A percentile compares a stretch with the other conserved stretches of the same genome.
Conservation (phyloP, 345 rosid species). For the Fremontodendron californicum region DNA sequence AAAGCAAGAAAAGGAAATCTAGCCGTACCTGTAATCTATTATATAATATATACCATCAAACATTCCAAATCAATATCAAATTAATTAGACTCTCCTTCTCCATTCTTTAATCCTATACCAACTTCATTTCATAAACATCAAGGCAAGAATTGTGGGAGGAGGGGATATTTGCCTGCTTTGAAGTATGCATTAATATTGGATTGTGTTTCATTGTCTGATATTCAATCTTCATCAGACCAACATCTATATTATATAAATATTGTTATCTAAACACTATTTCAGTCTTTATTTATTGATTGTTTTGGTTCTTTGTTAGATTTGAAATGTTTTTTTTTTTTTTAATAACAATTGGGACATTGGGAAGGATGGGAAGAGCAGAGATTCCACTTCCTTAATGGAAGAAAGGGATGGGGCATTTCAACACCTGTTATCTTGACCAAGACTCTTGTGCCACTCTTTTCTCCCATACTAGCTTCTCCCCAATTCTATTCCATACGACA, state of each 20-base stretch:
- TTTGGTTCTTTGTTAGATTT: slow-evolving; percentile 18
- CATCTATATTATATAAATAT: not conserved
- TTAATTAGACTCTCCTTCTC: not conserved
- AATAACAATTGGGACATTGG: slow-evolving; percentile 32
- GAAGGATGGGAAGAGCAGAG: slow-evolving; percentile 78
- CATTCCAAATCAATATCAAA: slow-evolving; percentile 35
- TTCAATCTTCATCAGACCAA: slow-evolving; percentile 7
- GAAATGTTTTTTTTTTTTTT: slow-evolving; percentile 5
- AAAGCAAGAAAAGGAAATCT: slow-evolving; percentile 15
- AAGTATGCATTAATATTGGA: slow-evolving; percentile 33
- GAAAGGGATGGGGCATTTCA: slow-evolving; percentile 69
- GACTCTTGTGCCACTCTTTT: slow-evolving; percentile 39
- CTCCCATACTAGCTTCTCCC: slow-evolving; percentile 26
- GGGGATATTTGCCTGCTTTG: slow-evolving; percentile 34
- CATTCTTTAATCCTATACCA: slow-evolving; percentile 22
- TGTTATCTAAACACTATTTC: not conserved
- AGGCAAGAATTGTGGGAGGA: not conserved
- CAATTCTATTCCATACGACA: slow-evolving; percentile 19
- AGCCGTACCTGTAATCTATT: not conserved
- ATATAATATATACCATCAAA: slow-evolving; percentile 18
- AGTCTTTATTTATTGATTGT: not conserved
- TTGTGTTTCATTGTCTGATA: slow-evolving; percentile 26
- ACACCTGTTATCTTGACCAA: slow-evolving; percentile 44
- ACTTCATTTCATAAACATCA: slow-evolving; percentile 7
- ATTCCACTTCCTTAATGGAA: slow-evolving; percentile 54